A percentile compares a stretch with the other conserved stretches of the same genome.
Evolutionary conservation across 805 yeast genomes (phyloP).

Genomic region (Candida chauliodis): DNA sequence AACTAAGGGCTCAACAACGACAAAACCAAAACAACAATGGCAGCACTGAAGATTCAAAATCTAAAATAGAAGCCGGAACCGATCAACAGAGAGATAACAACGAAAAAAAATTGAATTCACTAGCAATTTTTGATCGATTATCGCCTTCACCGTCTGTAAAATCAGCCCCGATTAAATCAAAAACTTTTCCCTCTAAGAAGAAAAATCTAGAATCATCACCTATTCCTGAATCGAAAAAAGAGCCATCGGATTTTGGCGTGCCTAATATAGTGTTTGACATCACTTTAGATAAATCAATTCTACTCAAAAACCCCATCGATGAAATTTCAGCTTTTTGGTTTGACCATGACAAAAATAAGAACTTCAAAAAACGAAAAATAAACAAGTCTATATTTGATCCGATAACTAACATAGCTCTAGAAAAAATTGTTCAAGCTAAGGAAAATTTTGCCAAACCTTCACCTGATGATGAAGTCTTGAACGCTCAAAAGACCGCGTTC

Average conservation of each 20-base stretch:
- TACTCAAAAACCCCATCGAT: conserved; percentile 12
- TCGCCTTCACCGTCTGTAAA: conserved; percentile 4
- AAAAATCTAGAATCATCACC: not conserved
- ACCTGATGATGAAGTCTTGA: conserved; percentile 72
- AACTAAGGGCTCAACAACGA: conserved; percentile 15
- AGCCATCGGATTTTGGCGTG: too few species aligned
- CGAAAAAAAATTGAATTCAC: conserved; percentile 11
- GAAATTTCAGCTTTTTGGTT: conserved; percentile 16
- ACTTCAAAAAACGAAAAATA: conserved; percentile 19
- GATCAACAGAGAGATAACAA: not conserved
- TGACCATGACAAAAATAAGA: conserved; percentile 8
- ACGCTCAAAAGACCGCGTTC: conserved; percentile 53
- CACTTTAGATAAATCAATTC: conserved; percentile 9
- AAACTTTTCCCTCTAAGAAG: not conserved
- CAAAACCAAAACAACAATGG: not conserved
- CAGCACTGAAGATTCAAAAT: conserved; percentile 41
- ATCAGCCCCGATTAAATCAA: conserved; percentile 1
- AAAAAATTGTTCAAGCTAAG: conserved; percentile 36
- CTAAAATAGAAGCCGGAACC: conserved; percentile 25
- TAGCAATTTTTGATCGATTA: conserved; percentile 18
- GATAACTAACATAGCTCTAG: conserved; percentile 41
- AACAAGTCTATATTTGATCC: conserved; percentile 24
- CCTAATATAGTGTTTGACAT: conserved; percentile 7
- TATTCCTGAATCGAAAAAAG: not conserved
- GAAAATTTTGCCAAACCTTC: conserved; percentile 65